Conservation (phyloP, 2,329 filamentous ascomycete genomes). For the Incumbomyces lentus region DNA sequence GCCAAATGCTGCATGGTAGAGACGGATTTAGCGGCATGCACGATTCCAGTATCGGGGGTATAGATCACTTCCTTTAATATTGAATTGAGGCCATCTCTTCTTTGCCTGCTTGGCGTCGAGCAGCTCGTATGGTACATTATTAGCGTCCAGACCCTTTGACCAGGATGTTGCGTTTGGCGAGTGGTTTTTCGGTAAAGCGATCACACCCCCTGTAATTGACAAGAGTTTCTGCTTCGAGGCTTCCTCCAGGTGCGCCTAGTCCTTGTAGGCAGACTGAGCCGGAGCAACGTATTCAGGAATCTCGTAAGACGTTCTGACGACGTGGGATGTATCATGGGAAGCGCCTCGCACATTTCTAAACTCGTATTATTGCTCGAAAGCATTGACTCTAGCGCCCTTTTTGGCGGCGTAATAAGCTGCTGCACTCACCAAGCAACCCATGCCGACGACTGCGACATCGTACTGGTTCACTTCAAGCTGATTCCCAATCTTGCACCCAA, state of each 20-base stretch:
- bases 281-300: slow-evolving; percentile 26
- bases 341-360: slow-evolving; percentile 23
- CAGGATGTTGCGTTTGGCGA: slow-evolving; percentile 13
- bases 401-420: slow-evolving; percentile 22
- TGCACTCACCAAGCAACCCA: slow-evolving; percentile 23
- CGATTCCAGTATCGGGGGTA: slow-evolving; percentile 23
- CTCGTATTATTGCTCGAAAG: slow-evolving; percentile 24
- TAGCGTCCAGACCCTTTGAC: slow-evolving; percentile 13
- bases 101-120: slow-evolving; percentile 20
- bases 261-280: slow-evolving; percentile 32
- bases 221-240: slow-evolving; percentile 18
- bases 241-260: slow-evolving; percentile 24
- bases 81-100: slow-evolving; percentile 21
- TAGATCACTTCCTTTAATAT: slow-evolving; percentile 20
- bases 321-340: slow-evolving; percentile 25
- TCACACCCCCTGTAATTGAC: slow-evolving; percentile 22
- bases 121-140: slow-evolving; percentile 20
- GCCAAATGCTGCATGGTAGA: slow-evolving; percentile 19
- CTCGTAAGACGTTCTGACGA: slow-evolving; percentile 23
- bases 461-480: slow-evolving; percentile 20
- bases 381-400: slow-evolving; percentile 23
- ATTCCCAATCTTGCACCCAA: no score
- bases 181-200: slow-evolving; percentile 17
- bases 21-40: slow-evolving; percentile 21
- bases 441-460: slow-evolving; percentile 23